Percentiles rank a stretch among this genome's conserved stretches.
These are phyloP conservation scores for Phytopythium sindhum DNA, from an alignment of 352 stramenopile species.

Conservation along the genomic window DNA sequence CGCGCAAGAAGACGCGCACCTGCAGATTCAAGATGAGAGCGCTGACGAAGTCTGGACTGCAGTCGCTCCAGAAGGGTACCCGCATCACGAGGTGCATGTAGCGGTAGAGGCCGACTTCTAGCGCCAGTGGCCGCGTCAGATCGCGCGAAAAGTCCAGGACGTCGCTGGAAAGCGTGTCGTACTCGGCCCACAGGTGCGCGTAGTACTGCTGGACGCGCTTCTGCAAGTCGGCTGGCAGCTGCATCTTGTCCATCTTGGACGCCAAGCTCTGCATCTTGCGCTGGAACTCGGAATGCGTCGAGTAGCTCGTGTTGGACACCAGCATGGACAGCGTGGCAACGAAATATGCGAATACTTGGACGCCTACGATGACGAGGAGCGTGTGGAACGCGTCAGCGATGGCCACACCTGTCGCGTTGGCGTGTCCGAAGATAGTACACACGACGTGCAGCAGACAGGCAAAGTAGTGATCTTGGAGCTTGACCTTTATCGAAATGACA, in stretches of 20 bases:
- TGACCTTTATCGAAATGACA: too few relatives aligned
- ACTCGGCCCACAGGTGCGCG: constrained; percentile 33
- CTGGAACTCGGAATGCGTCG: constrained; percentile 6
- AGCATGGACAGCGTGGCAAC: not conserved
- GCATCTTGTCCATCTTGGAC: constrained; percentile 27
- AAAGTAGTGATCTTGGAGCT: not conserved
- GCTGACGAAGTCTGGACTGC: constrained; percentile 21
- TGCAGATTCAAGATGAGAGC: constrained; percentile 14
- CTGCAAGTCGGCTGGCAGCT: constrained; percentile 26
- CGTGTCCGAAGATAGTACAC: not conserved
- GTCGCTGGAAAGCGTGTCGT: constrained; percentile 23
- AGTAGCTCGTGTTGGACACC: not conserved
- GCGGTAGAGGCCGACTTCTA: constrained; percentile 23
- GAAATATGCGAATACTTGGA: not conserved
- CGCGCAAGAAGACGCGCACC: constrained; percentile 23
- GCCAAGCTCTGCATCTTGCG: constrained; percentile 26
- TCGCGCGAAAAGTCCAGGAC: constrained; percentile 16
- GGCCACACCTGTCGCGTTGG: not conserved
- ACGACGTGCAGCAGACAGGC: not conserved
- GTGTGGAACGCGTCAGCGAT: not conserved
- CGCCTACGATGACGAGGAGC: not conserved
- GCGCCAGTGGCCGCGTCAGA: constrained; percentile 20
- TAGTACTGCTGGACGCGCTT: constrained; percentile 45
- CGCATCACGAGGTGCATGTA: constrained; percentile 11
- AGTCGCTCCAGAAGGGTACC: constrained; percentile 19